Evolutionary conservation across 345 rosid species (phyloP).

Genomic region (Acer yangbiense): DNA sequence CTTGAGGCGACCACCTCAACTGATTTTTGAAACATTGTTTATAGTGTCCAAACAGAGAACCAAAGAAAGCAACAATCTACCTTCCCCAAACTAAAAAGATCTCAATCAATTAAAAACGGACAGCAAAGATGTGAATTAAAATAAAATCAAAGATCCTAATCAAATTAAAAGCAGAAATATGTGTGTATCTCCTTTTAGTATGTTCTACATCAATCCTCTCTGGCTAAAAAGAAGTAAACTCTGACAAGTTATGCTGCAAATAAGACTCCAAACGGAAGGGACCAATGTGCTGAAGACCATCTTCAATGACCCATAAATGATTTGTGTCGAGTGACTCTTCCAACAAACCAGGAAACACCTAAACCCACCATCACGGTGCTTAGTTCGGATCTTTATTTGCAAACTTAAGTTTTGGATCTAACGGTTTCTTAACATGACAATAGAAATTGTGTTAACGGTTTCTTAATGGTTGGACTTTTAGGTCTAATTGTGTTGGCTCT

Average conservation of each 20-base stretch:
- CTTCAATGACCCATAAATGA: background rate
- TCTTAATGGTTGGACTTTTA: background rate
- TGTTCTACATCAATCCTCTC: background rate
- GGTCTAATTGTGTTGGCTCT: background rate
- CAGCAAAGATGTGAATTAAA: background rate
- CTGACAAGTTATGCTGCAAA: background rate
- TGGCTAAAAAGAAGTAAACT: background rate
- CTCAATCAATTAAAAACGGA: background rate
- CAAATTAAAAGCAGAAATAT: background rate
- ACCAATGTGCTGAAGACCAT: background rate
- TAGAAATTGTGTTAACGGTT: background rate
- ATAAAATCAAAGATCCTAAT: background rate
- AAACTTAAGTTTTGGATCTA: background rate
- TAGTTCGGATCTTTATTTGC: background rate
- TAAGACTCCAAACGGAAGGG: background rate
- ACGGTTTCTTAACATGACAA: background rate
- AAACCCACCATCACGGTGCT: too few species aligned
- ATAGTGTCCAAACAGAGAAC: background rate
- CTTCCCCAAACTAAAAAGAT: background rate
- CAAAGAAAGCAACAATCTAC: background rate
- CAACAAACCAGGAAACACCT: background rate
- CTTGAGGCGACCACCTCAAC: too few species aligned
- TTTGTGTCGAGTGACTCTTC: background rate
- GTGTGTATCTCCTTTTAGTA: background rate
- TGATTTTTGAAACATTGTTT: too few species aligned